phyloP scores from a whole-genome alignment of 2,329 filamentous ascomycete genomes.

The Nannizziopsis arthrosporioides region DNA sequence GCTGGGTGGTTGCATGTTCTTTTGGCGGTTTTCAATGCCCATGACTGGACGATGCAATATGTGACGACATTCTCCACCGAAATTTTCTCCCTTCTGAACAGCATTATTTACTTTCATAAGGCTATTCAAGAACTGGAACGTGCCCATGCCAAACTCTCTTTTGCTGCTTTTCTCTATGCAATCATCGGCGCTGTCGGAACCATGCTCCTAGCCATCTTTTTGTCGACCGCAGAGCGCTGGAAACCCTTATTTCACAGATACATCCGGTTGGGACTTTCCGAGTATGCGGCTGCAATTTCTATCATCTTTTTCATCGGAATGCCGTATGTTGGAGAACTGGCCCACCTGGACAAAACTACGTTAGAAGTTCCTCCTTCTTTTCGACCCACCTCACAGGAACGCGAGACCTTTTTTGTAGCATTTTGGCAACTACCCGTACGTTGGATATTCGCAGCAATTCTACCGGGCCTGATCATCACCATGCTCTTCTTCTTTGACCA shows the following conservation, averaged over 20 bases:
- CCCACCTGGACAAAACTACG: conserved; percentile 46
- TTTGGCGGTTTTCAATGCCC: conserved; percentile 54
- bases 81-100: conserved; percentile 56
- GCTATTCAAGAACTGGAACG: conserved; percentile 53
- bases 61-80: conserved; percentile 56
- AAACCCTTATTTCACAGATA: conserved; percentile 51
- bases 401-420: conserved; percentile 47
- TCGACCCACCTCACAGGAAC: conserved; percentile 45
- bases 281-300: conserved; percentile 55
- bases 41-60: conserved; percentile 60
- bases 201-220: conserved; percentile 49
- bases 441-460: conserved; percentile 51
- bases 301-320: conserved; percentile 55
- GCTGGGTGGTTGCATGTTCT: conserved; percentile 54
- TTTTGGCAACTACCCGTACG: conserved; percentile 51
- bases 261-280: conserved; percentile 48
- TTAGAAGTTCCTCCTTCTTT: conserved; percentile 47
- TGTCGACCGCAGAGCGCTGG: conserved; percentile 53
- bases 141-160: conserved; percentile 44
- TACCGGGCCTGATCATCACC: conserved; percentile 53
- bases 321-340: conserved; percentile 50
- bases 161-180: conserved; percentile 54
- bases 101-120: conserved; percentile 58
- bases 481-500: conserved; percentile 59
- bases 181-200: conserved; percentile 54